phyloP scores from a whole-genome alignment of 331 rosid species.

The Malus hybrid region DNA sequence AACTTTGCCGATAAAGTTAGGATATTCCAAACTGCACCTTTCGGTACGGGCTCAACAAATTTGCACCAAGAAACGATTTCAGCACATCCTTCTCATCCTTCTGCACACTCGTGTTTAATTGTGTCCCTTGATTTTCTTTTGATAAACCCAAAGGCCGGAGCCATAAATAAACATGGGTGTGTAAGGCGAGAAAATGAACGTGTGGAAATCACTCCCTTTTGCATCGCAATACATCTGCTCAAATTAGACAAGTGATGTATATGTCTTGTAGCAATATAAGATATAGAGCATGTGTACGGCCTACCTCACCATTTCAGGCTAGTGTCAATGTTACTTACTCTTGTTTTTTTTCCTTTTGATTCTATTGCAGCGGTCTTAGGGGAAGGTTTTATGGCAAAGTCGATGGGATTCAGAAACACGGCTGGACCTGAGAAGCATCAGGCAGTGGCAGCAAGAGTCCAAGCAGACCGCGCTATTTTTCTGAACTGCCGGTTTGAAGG shows the following conservation, averaged over 20 bases:
- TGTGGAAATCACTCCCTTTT: neutral
- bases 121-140: neutral
- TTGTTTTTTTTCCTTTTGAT: neutral
- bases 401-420: conserved; percentile 84
- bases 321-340: neutral
- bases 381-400: conserved; percentile 61
- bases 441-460: conserved; percentile 85
- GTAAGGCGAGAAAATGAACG: neutral
- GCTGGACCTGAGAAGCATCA: conserved; percentile 81
- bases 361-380: conserved; percentile 59
- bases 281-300: neutral
- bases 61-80: too few relatives aligned
- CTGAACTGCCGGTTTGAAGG: conserved; percentile 88
- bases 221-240: neutral
- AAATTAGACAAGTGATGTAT: neutral
- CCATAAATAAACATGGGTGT: neutral
- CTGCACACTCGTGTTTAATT: too few relatives aligned
- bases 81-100: too few relatives aligned
- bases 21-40: conserved; percentile 69
- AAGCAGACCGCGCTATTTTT: conserved; percentile 59
- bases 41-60: conserved; percentile 34
- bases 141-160: neutral
- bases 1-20: conserved; percentile 62
- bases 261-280: neutral
- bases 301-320: neutral